A percentile compares a stretch with the other conserved stretches of the same genome.
Evolutionary conservation across 164 flowering plant species (phyloP).

Genomic region (Vitis riparia): DNA sequence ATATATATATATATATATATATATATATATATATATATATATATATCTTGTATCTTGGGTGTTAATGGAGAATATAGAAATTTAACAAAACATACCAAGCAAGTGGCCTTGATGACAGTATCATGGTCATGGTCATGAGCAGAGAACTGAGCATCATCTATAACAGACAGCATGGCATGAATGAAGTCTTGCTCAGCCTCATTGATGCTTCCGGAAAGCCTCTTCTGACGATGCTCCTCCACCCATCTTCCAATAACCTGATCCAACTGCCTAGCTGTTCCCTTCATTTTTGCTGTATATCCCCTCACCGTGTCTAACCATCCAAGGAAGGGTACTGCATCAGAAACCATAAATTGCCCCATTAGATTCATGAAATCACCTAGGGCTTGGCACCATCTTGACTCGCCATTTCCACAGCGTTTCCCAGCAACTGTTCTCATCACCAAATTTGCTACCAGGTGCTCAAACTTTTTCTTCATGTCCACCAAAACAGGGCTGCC

Average conservation of each 20-base stretch:
- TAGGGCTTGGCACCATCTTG: slow-evolving; percentile 10
- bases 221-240: slow-evolving; percentile 1
- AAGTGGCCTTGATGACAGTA: slow-evolving; percentile 28
- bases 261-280: slow-evolving; percentile 13
- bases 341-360: slow-evolving; percentile 25
- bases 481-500: too few species aligned
- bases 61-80: too few species aligned
- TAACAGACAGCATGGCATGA: slow-evolving; percentile 18
- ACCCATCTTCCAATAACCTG: background rate
- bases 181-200: background rate
- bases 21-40: too few species aligned
- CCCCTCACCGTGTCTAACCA: slow-evolving; percentile 36
- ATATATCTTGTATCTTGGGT: too few species aligned
- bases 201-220: background rate
- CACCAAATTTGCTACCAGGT: too few species aligned
- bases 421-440: slow-evolving; percentile 6
- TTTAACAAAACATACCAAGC: slow-evolving; percentile 25
- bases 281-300: slow-evolving; percentile 25
- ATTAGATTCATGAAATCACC: slow-evolving; percentile 8
- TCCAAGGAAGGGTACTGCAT: slow-evolving; percentile 31
- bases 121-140: slow-evolving; percentile 16
- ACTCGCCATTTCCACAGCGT: slow-evolving; percentile 18
- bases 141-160: background rate
- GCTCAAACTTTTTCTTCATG: too few species aligned
- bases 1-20: too few species aligned